phyloP scores from a whole-genome alignment of 2,329 filamentous ascomycete species.

The Diplodia scrobiculata region DNA sequence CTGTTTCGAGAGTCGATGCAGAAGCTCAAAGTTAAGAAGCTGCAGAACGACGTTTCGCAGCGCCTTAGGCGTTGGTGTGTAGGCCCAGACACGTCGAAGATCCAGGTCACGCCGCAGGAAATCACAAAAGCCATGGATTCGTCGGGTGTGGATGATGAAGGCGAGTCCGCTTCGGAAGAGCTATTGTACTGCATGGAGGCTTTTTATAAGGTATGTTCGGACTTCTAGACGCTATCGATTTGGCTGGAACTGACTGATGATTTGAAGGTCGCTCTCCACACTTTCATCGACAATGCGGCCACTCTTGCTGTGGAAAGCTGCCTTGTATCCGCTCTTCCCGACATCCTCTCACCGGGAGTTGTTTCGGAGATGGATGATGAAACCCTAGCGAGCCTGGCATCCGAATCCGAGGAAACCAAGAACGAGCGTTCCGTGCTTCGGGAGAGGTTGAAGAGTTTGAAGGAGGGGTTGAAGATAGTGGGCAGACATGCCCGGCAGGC shows the following conservation, averaged over 20 bases:
- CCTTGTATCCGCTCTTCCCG: constrained; percentile 42
- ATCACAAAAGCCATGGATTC: background rate
- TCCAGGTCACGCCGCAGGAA: background rate
- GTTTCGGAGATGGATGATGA: constrained; percentile 39
- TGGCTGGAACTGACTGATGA: background rate
- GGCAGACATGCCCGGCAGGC: background rate
- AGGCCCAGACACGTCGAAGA: background rate
- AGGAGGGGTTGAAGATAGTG: background rate
- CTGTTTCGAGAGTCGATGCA: constrained; percentile 44
- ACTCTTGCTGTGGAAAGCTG: constrained; percentile 50
- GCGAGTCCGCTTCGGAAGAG: constrained; percentile 29
- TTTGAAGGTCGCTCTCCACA: constrained; percentile 49
- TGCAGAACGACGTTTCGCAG: constrained; percentile 4
- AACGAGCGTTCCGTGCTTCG: background rate
- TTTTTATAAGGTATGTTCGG: constrained; percentile 49
- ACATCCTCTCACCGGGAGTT: constrained; percentile 47
- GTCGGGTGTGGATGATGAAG: background rate
- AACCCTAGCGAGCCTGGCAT: constrained; percentile 34
- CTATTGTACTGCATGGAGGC: constrained; percentile 49
- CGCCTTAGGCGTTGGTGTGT: background rate
- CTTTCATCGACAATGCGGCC: constrained; percentile 50
- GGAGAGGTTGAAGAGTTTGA: background rate
- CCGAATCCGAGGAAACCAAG: constrained; percentile 32
- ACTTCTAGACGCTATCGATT: background rate
- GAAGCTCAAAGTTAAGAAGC: constrained; percentile 19